Evolutionary conservation across 495 filamentous ascomycete genomes (phyloP), one percentile per base, ranked within the genome.

Genomic region (Penicillium desertorum): DNA sequence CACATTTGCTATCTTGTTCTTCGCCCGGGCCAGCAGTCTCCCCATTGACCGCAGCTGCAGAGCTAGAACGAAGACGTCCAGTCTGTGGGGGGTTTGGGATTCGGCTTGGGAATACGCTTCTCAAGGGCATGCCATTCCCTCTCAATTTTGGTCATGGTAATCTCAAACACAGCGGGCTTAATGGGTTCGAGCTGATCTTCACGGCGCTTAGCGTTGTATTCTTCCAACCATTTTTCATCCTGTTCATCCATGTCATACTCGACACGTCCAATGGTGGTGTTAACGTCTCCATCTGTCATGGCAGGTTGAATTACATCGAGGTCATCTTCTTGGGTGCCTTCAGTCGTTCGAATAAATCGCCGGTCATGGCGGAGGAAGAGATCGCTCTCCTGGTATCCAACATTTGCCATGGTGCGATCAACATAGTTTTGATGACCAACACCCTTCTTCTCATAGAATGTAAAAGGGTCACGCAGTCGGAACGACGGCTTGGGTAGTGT

Each of bases 191-290:
- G 81, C 36, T 87, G 84, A 56, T 87, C 80, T 3, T 79, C 76
- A 64, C 86, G 87, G 36, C 95, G 83, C 56, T 88, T 84, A 7
- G 75, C 72, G 65, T 99, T 99, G 61, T 90, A 84, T 42, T 83
- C 83, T 54, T 95, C 88, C 23, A 99, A 77, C 94, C 95, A 98
- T 73, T 92, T 89, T 52, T 95, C 92, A 68, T 99, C 94, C 67
- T 99, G 94, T 71, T 98, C 94, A 66, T 99, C 94, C 94, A 99
- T 98, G 63, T 99, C 94, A 64, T 99, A 99, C 63, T 99, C 94
- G 41, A 97, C 94, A 32, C 90, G 83, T 39, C 91, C 89, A 27
- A 90, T 81, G 3, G 77, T 74, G 7, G 75, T 66, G 60, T 83
- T 82, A 5, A 74, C 66, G 30, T 91, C 88, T 10, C 81, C 84